Conservation (phyloP, 2,329 filamentous ascomycete species). For the Pleoardoris graminearum region DNA sequence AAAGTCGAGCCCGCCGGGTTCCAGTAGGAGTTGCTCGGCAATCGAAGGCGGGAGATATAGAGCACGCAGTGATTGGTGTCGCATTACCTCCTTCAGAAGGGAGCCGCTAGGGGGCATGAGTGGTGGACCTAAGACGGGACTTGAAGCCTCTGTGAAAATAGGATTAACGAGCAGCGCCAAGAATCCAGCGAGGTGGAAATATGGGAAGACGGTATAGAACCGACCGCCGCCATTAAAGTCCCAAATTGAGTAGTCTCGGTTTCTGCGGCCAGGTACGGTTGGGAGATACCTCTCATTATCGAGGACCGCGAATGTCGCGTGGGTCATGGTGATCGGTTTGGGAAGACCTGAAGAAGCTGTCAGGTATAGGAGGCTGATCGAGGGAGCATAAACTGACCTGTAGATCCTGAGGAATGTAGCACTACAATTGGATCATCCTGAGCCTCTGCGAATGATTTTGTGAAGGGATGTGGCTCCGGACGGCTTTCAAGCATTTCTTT, state of each 20-base stretch:
- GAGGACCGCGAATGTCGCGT: slow-evolving; percentile 16
- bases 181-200: slow-evolving; percentile 17
- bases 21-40: slow-evolving; percentile 13
- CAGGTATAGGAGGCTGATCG: no score
- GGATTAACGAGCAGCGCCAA: slow-evolving; percentile 14
- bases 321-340: slow-evolving; percentile 33
- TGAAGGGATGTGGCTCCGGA: no score
- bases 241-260: slow-evolving; percentile 20
- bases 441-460: no score
- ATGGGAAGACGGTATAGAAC: slow-evolving; percentile 19
- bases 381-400: no score
- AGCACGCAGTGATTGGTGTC: slow-evolving; percentile 14
- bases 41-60: slow-evolving; percentile 20
- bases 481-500: no score
- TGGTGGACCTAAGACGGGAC: slow-evolving; percentile 17
- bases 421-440: no score
- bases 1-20: slow-evolving; percentile 16
- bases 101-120: slow-evolving; percentile 15
- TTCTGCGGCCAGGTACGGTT: slow-evolving; percentile 6
- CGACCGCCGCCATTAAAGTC: slow-evolving; percentile 14
- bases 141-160: slow-evolving; percentile 18
- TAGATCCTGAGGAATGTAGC: no score
- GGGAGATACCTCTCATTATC: slow-evolving; percentile 16
- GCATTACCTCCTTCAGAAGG: slow-evolving; percentile 17
- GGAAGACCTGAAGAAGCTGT: slow-evolving; percentile 37